Evolutionary conservation across 352 stramenopile species (phyloP), one percentile per base, ranked within the genome.

Genomic region (Pythium scleroteichum): DNA sequence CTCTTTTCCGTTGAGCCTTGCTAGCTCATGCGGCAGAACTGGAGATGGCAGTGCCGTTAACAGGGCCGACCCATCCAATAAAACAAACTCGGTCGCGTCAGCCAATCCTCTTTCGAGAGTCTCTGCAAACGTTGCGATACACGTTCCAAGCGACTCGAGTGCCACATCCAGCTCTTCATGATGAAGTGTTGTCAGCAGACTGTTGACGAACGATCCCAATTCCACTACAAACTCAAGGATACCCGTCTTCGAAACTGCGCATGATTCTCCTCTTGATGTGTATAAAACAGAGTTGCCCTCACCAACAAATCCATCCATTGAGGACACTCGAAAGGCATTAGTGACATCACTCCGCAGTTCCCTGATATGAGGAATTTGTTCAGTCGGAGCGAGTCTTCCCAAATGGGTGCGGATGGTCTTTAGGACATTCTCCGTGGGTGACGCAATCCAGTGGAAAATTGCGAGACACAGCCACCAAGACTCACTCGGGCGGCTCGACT

Each of bases 401-500:
- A 71, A 68, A 23, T 70, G 75, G 14, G 51, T 66, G 16, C 73
- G 41, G 19, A 90, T 53, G 16, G 64, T 66, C 4, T 66, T 48
- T 23, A 81, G 71, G 17, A 65, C 62, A 19, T 79, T 68, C 41
- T 79, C 75, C 9, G 63, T 60, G 14, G 71, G 70, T 14, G 57
- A 51, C 0, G 78, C 73, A 20, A 90, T 64, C 70, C 74, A 87
- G 60, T 84, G 45, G 3, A 85, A 76, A 13, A 75, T 69, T 1
- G 69, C 66, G 38, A 90, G 75, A 51, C 74, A 78, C 22, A 90
- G 40, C 78, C 81, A 90, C 81, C 81, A 90, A 4, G 68, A 64
- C 33, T 69, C 70, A 53, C 74, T 73, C 0, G 72, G 72, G 2
- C 66, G 65, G 20, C 19, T 40, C 6, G 56, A 62, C 0, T 46